phyloP scores from a whole-genome alignment of 441 rosid genomes.

The Adansonia gregorii region DNA sequence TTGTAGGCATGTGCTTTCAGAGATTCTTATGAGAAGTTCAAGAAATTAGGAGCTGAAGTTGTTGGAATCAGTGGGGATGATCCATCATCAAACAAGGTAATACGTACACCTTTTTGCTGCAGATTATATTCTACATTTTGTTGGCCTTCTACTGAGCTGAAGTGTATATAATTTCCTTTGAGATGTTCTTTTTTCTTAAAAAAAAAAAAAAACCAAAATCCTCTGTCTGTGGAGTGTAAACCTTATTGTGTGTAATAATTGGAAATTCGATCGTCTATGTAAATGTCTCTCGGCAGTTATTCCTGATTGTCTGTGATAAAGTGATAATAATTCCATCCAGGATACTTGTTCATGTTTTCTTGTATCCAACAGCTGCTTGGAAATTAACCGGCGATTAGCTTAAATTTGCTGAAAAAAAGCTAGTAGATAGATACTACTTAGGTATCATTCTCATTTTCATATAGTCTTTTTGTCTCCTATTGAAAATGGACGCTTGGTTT shows the following conservation, averaged over 20 bases:
- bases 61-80: conserved; percentile 92
- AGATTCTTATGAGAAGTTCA: conserved; percentile 95
- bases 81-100: conserved; percentile 85
- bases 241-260: background rate
- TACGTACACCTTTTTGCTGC: background rate
- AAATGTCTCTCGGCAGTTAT: background rate
- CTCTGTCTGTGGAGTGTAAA: background rate
- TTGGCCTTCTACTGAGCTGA: background rate
- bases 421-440: background rate
- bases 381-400: background rate
- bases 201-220: background rate
- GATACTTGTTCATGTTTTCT: background rate
- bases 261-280: background rate
- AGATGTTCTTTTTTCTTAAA: background rate
- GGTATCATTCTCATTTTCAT: background rate
- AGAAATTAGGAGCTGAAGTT: conserved; percentile 95
- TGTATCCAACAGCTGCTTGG: background rate
- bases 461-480: background rate
- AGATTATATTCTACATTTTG: background rate
- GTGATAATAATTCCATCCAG: too few species aligned
- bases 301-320: background rate
- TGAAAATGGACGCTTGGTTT: background rate
- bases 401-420: background rate
- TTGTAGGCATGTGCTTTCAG: conserved; percentile 97
- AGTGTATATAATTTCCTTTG: background rate